Evolutionary conservation across 2,329 filamentous ascomycete genomes (phyloP).

Genomic region (Scorias spongiosa): DNA sequence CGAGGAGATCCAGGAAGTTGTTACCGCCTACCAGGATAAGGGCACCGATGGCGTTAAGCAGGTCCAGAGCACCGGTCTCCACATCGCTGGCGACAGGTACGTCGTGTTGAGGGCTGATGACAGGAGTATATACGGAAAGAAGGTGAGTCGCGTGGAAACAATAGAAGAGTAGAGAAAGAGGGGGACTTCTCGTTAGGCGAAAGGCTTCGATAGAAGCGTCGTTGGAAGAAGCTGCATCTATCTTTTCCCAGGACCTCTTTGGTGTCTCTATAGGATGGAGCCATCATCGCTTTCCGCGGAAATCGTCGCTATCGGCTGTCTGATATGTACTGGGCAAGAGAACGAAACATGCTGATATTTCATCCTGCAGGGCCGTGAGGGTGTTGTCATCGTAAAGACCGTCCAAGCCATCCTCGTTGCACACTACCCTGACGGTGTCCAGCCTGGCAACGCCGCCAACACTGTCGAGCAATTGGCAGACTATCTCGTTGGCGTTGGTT

Average conservation of each 20-base stretch:
- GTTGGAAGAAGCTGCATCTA: too few relatives aligned
- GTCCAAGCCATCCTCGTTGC: conserved; percentile 75
- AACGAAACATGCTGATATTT: neutral
- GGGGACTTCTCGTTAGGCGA: neutral
- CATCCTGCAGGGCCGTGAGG: conserved; percentile 53
- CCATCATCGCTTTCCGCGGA: too few relatives aligned
- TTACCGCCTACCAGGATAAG: conserved; percentile 37
- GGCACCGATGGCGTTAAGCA: conserved; percentile 42
- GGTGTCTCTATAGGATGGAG: too few relatives aligned
- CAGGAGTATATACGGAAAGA: conserved; percentile 68
- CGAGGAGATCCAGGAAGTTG: conserved; percentile 40
- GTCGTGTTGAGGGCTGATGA: conserved; percentile 63
- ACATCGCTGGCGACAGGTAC: conserved; percentile 63
- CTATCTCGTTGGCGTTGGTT: conserved; percentile 66
- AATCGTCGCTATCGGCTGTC: neutral
- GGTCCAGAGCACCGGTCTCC: conserved; percentile 57
- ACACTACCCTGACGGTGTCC: conserved; percentile 62
- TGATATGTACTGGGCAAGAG: neutral
- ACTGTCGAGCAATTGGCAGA: conserved; percentile 74
- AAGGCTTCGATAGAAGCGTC: too few relatives aligned
- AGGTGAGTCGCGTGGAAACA: conserved; percentile 44
- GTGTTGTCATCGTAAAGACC: conserved; percentile 73
- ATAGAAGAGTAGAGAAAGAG: neutral
- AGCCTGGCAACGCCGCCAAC: conserved; percentile 60
- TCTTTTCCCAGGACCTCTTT: too few relatives aligned